Evolutionary conservation across 306 rosid genomes (phyloP).

Genomic region (Vigna trinervia): DNA sequence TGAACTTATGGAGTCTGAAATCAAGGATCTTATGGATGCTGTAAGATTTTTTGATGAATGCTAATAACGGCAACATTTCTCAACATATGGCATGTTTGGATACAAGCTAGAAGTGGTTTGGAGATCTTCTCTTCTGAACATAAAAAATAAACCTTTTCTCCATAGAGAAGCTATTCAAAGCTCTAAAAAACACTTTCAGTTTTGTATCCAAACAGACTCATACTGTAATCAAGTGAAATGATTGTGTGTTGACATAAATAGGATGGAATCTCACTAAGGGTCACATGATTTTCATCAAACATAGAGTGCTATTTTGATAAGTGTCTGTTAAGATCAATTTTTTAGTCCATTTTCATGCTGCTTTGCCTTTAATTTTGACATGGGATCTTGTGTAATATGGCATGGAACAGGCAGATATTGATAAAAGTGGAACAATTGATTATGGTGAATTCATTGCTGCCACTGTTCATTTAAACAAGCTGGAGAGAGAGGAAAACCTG

Average conservation of each 20-base stretch:
- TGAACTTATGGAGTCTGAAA: conserved; percentile 71
- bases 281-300: conserved; percentile 2
- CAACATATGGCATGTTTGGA: not conserved
- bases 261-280: not conserved
- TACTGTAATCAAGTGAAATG: not conserved
- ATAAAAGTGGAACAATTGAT: conserved; percentile 65
- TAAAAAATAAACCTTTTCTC: too few species aligned
- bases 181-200: too few species aligned
- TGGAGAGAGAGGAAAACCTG: conserved; percentile 68
- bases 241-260: not conserved
- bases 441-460: conserved; percentile 73
- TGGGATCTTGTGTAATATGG: conserved; percentile 4
- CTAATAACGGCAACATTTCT: not conserved
- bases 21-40: conserved; percentile 71
- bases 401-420: conserved; percentile 59
- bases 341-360: not conserved
- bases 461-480: conserved; percentile 65
- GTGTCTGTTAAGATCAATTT: not conserved
- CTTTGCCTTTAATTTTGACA: conserved; percentile 7
- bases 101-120: too few species aligned
- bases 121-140: too few species aligned
- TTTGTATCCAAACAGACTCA: too few species aligned
- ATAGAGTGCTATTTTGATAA: not conserved
- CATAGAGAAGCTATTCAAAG: too few species aligned
- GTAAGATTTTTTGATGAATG: conserved; percentile 46